These are phyloP conservation scores for Bremia lactucae DNA, from an alignment of 352 stramenopile genomes.

Conservation along the genomic window DNA sequence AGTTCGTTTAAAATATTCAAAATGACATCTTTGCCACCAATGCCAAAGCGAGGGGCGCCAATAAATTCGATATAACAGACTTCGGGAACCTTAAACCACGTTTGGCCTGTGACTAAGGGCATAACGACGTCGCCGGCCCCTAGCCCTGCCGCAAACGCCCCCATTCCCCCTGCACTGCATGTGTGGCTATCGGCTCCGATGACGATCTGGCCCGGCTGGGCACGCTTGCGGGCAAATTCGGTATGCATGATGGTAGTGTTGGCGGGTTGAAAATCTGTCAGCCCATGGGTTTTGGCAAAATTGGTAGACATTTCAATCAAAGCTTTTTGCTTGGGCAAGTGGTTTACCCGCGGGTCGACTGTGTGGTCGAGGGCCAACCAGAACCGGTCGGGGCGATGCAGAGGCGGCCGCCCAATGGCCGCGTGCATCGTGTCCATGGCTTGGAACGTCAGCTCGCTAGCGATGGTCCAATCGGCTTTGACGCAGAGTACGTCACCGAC, in stretches of 20 bases:
- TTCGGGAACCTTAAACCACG: conserved; percentile 78
- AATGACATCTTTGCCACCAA: conserved; percentile 76
- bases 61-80: conserved; percentile 73
- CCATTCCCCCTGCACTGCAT: conserved; percentile 68
- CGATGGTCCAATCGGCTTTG: conserved; percentile 69
- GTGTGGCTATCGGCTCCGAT: conserved; percentile 75
- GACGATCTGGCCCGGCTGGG: conserved; percentile 72
- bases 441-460: conserved; percentile 72
- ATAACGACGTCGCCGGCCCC: conserved; percentile 74
- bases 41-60: conserved; percentile 51
- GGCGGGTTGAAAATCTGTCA: conserved; percentile 70
- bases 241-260: conserved; percentile 86
- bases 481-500: conserved; percentile 74
- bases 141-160: conserved; percentile 57
- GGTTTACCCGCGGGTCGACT: conserved; percentile 67
- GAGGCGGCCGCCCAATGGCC: conserved; percentile 53
- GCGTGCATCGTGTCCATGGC: conserved; percentile 76
- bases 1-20: conserved; percentile 66
- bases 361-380: conserved; percentile 79
- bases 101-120: conserved; percentile 73
- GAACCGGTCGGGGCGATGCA: conserved; percentile 74
- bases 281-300: conserved; percentile 54
- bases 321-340: conserved; percentile 64
- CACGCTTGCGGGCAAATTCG: conserved; percentile 69
- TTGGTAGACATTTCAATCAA: conserved; percentile 73